phyloP scores from a whole-genome alignment of 2,329 filamentous ascomycete genomes.

The Fusarium goolgardi region DNA sequence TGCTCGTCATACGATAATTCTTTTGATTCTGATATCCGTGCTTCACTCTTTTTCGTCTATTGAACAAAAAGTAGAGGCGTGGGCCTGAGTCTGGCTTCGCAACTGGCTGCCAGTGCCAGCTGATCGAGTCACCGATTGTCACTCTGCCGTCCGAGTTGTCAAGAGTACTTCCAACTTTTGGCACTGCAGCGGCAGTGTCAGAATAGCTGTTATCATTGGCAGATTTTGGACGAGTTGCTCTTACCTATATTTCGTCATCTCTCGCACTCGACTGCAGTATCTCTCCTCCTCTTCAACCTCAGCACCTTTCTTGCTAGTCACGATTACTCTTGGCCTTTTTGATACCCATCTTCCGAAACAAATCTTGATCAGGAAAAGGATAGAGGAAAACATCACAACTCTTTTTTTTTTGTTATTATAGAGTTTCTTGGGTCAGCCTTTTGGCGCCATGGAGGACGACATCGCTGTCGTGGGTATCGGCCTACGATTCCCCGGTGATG shows the following conservation, averaged over 20 bases:
- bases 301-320: conserved; percentile 2
- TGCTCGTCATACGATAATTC: neutral
- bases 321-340: neutral
- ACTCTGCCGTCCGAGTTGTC: neutral
- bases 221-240: neutral
- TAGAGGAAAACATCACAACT: neutral
- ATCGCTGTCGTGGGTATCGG: conserved; percentile 65
- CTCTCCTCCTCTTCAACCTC: conserved; percentile 4
- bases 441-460: conserved; percentile 52
- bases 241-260: neutral
- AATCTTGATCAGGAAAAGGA: neutral
- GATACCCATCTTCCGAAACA: neutral
- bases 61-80: neutral
- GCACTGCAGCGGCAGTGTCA: neutral
- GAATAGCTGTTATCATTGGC: neutral
- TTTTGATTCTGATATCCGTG: neutral
- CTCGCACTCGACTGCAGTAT: neutral
- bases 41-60: neutral
- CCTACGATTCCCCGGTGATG: conserved; percentile 64
- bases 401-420: neutral
- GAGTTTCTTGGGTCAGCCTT: conserved; percentile 2
- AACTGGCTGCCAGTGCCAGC: conserved; percentile 21
- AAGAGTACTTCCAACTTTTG: neutral
- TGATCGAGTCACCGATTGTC: neutral
- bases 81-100: neutral